phyloP scores from a whole-genome alignment of 495 filamentous ascomycete genomes.

The Aspergillus asperescens region DNA sequence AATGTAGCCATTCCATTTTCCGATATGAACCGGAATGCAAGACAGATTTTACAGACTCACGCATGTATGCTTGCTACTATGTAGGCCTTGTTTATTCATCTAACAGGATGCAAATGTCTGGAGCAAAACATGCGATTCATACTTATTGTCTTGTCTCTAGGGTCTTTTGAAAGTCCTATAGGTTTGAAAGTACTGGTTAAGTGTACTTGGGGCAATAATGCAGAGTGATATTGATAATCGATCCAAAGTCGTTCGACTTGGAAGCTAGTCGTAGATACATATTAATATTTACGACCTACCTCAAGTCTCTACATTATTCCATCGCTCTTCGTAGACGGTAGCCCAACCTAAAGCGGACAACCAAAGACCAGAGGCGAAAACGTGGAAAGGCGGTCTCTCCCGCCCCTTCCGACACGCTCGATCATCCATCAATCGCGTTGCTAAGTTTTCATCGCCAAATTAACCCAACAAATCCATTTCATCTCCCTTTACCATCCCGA shows the following conservation, averaged over 20 bases:
- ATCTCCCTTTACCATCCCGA: constrained; percentile 16
- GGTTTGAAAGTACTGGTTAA: no score
- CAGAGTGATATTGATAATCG: no score
- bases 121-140: background rate
- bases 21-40: background rate
- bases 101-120: background rate
- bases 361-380: constrained; percentile 8
- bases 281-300: no score
- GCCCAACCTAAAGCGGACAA: constrained; percentile 19
- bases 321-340: no score
- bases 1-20: constrained; percentile 11
- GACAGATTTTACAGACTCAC: constrained; percentile 3
- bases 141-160: background rate
- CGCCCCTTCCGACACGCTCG: constrained; percentile 13
- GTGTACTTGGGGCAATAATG: no score
- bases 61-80: constrained; percentile 8
- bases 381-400: constrained; percentile 21
- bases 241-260: no score
- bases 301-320: no score
- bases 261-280: no score
- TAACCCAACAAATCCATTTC: constrained; percentile 20
- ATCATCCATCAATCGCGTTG: constrained; percentile 19
- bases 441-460: constrained; percentile 25
- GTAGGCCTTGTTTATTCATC: background rate
- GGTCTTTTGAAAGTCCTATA: no score